phyloP scores from a whole-genome alignment of 108 stramenopile genomes.

The Epithemia pelagica region DNA sequence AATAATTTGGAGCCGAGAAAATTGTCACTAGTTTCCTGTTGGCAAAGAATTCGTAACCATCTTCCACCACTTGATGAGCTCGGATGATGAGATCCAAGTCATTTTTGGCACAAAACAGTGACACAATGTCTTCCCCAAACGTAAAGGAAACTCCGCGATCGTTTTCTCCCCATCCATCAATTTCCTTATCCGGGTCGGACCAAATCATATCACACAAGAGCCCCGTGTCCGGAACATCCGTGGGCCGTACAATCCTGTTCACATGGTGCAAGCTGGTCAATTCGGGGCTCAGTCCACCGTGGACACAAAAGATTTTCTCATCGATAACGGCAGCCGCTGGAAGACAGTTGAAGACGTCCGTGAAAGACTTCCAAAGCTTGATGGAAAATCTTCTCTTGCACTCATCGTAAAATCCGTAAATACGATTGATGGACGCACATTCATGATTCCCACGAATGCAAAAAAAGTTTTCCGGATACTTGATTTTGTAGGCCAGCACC shows the following conservation, averaged over 20 bases:
- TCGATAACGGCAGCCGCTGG: slow-evolving; percentile 99
- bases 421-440: too few species aligned
- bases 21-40: slow-evolving; percentile 94
- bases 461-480: slow-evolving; percentile 83
- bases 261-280: slow-evolving; percentile 95
- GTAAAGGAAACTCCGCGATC: too few species aligned
- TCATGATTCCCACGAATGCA: slow-evolving; percentile 89
- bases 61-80: slow-evolving; percentile 99
- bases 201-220: slow-evolving; percentile 98
- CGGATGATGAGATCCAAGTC: slow-evolving; percentile 98
- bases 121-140: slow-evolving; percentile 99
- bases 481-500: slow-evolving; percentile 82
- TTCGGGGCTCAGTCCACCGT: slow-evolving; percentile 96
- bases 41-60: slow-evolving; percentile 99
- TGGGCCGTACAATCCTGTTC: slow-evolving; percentile 92
- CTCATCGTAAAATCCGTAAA: slow-evolving; percentile 99
- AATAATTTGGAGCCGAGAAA: too few species aligned
- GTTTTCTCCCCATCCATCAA: slow-evolving; percentile 99
- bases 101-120: slow-evolving; percentile 93
- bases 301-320: slow-evolving; percentile 99
- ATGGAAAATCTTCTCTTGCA: slow-evolving; percentile 95
- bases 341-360: slow-evolving; percentile 99
- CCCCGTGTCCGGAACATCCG: slow-evolving; percentile 99
- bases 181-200: slow-evolving; percentile 99
- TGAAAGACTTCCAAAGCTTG: slow-evolving; percentile 99